Evolutionary conservation across 139 green algal species (phyloP), one percentile per base, ranked within the genome.

Genomic region (Trebouxia sp.): DNA sequence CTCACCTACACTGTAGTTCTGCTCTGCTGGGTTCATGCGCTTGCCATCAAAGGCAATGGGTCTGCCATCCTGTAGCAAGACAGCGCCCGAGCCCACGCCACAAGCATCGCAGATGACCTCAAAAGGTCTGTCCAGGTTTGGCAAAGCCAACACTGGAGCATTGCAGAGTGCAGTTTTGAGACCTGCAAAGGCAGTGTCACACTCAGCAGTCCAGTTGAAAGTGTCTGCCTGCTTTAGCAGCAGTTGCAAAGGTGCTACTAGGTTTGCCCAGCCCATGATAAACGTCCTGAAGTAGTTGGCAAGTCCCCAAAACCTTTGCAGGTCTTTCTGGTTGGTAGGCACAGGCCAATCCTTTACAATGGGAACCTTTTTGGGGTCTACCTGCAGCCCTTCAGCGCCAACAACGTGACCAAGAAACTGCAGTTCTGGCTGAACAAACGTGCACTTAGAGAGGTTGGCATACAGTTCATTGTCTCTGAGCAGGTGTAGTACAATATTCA

Each of bases 71-170:
- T 88, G 84, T 9, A 85, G 30, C n/a, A 88, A 51, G 24, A 88
- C 65, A 17, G 84, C 84, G 15, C 84, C 84, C 37, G 82, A 32
- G 1, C 28, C 67, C 69, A 35, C 45, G 24, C 10, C 55, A 26
- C 66, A 88, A 17, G 84, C 84, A 82, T 88, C 76, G 28, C 50
- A 38, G 11, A 88, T 32, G 1, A 85, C 70, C 67, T 81, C 48
- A 72, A 80, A 88, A 5, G 80, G 76, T 38, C 83, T 72, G 45
- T 8, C 62, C 42, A 75, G 58, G 20, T 83, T 50, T 55, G 84
- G 78, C 50, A 83, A 38, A 41, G 9, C n/a, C 66, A 88, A 28
- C 22, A 83, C 77, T 43, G 80, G 80, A 22, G 80, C 76, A 53
- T 42, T n/a, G n/a, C n/a, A n/a, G n/a, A n/a, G n/a, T n/a, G n/a